A percentile compares a stretch with the other conserved stretches of the same genome.
Conservation (phyloP, 495 filamentous ascomycete genomes). For the Podospora fimiseda region DNA sequence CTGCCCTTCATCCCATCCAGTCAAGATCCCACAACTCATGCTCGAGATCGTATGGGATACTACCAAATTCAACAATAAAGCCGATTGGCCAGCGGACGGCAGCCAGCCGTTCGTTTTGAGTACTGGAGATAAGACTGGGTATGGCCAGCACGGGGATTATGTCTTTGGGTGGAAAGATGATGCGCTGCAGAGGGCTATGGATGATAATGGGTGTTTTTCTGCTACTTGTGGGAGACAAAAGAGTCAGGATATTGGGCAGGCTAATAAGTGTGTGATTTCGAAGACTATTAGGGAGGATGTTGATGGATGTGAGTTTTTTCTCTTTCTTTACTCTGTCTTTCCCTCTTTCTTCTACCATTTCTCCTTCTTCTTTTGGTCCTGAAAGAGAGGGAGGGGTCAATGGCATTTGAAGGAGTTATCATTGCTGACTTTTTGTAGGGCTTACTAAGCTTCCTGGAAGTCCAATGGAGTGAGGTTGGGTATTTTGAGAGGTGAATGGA, state of each 20-base stretch:
- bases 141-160: slow-evolving; percentile 42
- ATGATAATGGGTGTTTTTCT: slow-evolving; percentile 35
- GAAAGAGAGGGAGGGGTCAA: no score
- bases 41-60: slow-evolving; percentile 37
- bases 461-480: slow-evolving; percentile 4
- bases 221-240: slow-evolving; percentile 29
- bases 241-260: slow-evolving; percentile 27
- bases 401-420: no score
- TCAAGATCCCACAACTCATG: slow-evolving; percentile 40
- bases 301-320: slow-evolving; percentile 33
- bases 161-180: slow-evolving; percentile 42
- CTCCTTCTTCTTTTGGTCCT: no score
- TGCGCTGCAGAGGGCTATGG: slow-evolving; percentile 38
- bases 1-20: slow-evolving; percentile 38
- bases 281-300: slow-evolving; percentile 33
- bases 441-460: neutral
- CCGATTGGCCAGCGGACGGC: slow-evolving; percentile 34
- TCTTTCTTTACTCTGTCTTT: no score
- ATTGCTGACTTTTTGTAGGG: neutral
- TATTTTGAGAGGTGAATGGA: no score
- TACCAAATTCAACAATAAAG: slow-evolving; percentile 32
- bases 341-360: no score
- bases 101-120: slow-evolving; percentile 38
- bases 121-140: slow-evolving; percentile 37
- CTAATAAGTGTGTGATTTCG: slow-evolving; percentile 33